A percentile compares a stretch with the other conserved stretches of the same genome.
Evolutionary conservation across 352 stramenopile species (phyloP).

Genomic region (Phytophthora nicotianae): DNA sequence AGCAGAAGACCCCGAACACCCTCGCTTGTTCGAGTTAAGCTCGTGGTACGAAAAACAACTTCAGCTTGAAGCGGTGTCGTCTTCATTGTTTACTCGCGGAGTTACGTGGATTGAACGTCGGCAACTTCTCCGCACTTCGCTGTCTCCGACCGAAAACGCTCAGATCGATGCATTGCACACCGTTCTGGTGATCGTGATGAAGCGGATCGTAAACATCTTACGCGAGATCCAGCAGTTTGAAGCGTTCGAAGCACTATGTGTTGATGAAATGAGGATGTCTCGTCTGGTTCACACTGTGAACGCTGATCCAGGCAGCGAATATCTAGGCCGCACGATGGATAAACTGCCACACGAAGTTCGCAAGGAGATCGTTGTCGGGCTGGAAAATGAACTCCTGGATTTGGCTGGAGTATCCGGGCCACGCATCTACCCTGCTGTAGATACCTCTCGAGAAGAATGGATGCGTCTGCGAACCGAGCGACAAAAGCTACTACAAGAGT

Average conservation of each 20-base stretch:
- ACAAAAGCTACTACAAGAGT: constrained; percentile 51
- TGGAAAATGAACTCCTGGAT: constrained; percentile 72
- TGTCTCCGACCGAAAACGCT: constrained; percentile 63
- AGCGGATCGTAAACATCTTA: constrained; percentile 56
- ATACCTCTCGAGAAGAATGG: constrained; percentile 55
- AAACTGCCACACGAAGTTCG: constrained; percentile 55
- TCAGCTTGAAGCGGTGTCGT: constrained; percentile 9
- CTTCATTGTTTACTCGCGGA: constrained; percentile 13
- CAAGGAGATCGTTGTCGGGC: constrained; percentile 60
- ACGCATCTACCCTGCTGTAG: constrained; percentile 16
- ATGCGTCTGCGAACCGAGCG: constrained; percentile 45
- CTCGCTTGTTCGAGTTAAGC: constrained; percentile 20
- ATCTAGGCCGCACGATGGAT: constrained; percentile 57
- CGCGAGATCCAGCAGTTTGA: constrained; percentile 68
- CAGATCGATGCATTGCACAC: constrained; percentile 68
- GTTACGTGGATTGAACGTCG: constrained; percentile 53
- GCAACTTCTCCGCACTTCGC: constrained; percentile 48
- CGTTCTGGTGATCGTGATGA: constrained; percentile 58
- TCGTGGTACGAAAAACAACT: constrained; percentile 43
- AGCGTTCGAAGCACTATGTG: constrained; percentile 53
- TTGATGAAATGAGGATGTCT: constrained; percentile 58
- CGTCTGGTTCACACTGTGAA: constrained; percentile 58
- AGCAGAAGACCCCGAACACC: not conserved
- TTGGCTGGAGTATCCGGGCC: constrained; percentile 38
- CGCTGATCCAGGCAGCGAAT: constrained; percentile 50